A percentile compares a stretch with the other conserved stretches of the same genome.
Evolutionary conservation across 139 green algal species (phyloP).

Genomic region (Volvox reticuliferus): DNA sequence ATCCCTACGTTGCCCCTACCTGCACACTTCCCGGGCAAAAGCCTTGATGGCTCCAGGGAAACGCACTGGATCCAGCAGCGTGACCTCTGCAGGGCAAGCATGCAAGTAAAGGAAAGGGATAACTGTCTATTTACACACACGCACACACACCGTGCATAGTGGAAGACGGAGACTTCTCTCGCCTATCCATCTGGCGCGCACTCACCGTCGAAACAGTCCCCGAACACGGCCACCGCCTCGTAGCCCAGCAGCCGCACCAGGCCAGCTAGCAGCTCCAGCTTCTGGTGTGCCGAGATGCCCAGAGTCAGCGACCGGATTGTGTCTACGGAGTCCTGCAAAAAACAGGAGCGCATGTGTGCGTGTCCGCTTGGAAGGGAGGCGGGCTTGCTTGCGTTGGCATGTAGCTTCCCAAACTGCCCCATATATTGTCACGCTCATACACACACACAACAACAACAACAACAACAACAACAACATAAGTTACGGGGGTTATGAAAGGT

Average conservation of each 20-base stretch:
- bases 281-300: slow-evolving; percentile 85
- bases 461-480: too few species aligned
- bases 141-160: too few species aligned
- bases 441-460: too few species aligned
- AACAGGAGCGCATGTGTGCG: too few species aligned
- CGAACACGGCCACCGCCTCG: slow-evolving; percentile 88
- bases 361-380: too few species aligned
- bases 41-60: slow-evolving; percentile 89
- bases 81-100: slow-evolving; percentile 66
- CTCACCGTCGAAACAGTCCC: slow-evolving; percentile 93
- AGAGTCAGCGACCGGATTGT: slow-evolving; percentile 69
- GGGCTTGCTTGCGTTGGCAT: too few species aligned
- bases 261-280: slow-evolving; percentile 85
- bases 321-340: slow-evolving; percentile 64
- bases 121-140: too few species aligned
- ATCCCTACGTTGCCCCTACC: not conserved
- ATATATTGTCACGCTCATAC: too few species aligned
- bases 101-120: too few species aligned
- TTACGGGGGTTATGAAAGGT: too few species aligned
- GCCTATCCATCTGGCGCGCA: too few species aligned
- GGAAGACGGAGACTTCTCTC: not conserved
- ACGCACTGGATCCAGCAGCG: slow-evolving; percentile 89
- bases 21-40: slow-evolving; percentile 85
- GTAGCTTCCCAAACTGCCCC: too few species aligned
- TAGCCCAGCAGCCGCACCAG: slow-evolving; percentile 85